Conservation (phyloP, 1,139 yeast genomes). For the Magnusiomyces paraingens region DNA sequence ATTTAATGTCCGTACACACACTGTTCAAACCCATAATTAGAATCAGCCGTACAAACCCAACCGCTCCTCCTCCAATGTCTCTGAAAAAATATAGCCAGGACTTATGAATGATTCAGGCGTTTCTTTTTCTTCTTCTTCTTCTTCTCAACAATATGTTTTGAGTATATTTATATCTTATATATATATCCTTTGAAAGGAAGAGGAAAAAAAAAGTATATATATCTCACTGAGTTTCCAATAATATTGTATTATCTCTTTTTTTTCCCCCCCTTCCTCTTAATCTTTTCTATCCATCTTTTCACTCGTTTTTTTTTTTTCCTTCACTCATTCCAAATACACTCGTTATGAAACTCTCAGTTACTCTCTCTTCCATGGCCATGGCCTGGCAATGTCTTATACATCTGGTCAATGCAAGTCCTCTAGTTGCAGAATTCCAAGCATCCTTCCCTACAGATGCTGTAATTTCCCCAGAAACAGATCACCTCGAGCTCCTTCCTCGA, state of each 20-base stretch:
- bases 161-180: too few species aligned
- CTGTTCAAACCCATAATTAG: too few species aligned
- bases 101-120: too few species aligned
- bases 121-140: too few species aligned
- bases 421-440: not conserved
- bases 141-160: too few species aligned
- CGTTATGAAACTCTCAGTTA: conserved; percentile 2
- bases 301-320: not conserved
- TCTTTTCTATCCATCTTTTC: not conserved
- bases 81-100: too few species aligned
- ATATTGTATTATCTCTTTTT: not conserved
- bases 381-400: not conserved
- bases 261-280: not conserved
- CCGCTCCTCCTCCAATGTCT: too few species aligned
- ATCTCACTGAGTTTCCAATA: too few species aligned
- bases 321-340: not conserved
- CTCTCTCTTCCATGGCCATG: not conserved
- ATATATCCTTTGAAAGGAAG: too few species aligned
- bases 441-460: not conserved
- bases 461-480: not conserved
- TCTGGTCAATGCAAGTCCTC: not conserved
- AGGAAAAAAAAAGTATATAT: too few species aligned
- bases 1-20: too few species aligned
- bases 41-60: too few species aligned
- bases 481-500: not conserved